Percentiles rank a stretch among this genome's conserved stretches.
These are phyloP conservation scores for Exophiala alcalophila DNA, from an alignment of 2,329 filamentous ascomycete genomes.

Conservation along the genomic window DNA sequence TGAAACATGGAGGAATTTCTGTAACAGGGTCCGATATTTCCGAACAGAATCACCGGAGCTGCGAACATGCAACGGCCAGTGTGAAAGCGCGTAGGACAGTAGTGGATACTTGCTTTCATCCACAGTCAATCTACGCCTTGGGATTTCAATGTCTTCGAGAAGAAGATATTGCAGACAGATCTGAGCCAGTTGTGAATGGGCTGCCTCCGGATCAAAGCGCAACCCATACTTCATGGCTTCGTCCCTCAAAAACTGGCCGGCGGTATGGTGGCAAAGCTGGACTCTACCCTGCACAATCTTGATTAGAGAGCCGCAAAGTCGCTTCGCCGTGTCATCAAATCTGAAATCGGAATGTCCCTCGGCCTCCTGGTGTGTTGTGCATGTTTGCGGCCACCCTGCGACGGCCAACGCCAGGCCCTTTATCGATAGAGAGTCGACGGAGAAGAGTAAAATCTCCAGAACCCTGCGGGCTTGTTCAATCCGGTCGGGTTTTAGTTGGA, in stretches of 20 bases:
- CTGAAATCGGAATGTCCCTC: neutral
- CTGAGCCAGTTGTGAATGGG: neutral
- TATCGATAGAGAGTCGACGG: neutral
- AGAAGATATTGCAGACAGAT: neutral
- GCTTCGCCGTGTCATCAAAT: neutral
- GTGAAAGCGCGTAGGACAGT: neutral
- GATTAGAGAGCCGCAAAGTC: neutral
- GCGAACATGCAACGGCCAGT: neutral
- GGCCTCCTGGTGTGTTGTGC: neutral
- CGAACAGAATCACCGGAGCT: neutral
- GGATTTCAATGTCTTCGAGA: neutral
- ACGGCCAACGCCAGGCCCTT: neutral
- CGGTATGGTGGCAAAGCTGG: neutral
- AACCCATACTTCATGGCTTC: neutral
- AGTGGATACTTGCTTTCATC: neutral
- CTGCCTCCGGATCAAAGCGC: neutral
- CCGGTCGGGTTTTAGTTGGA: neutral
- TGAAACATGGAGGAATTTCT: neutral
- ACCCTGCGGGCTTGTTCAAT: too few species aligned
- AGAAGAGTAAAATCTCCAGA: neutral
- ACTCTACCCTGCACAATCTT: neutral
- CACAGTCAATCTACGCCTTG: neutral
- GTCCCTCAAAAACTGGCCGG: neutral
- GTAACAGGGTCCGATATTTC: neutral
- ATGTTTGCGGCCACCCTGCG: neutral